Base-by-base conservation (phyloP, 1,284 basidiomycete genomes). In the Tausonia pullulans region DNA sequence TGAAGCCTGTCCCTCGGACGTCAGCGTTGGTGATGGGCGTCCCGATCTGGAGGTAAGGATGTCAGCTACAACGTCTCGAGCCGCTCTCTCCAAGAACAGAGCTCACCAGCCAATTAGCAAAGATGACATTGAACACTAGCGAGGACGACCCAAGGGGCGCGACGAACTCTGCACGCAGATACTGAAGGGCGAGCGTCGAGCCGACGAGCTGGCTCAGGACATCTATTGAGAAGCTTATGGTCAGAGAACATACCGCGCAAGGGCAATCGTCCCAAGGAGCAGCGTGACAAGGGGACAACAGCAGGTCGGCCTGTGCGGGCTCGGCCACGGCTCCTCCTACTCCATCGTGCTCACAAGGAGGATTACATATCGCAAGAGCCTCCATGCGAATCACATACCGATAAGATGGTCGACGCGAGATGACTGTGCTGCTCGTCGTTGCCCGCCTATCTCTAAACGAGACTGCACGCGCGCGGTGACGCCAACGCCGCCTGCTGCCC, bases 91-190 rank as follows among this genome's bases (percentile, higher is more conserved):
- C 39, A 41, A 27, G 10, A 39, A 14, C 10, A 4, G 27, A 9
- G 5, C 64, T 59, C 44, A 66, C 74, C 10, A 78, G 72, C 72
- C 72, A 75, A 55, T 70, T 69, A n/a, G 77, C 77, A 60, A 78
- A 77, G 11, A 77, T 57, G 57, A 78, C 76, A 69, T 78, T 78
- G 74, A 78, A 77, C 27, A 78, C 72, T 40, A 78, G 70, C 1
- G 72, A 70, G 13, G 71, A 72, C 1, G 73, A 73, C 3, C 76
- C 75, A 0, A 78, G 70, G 1, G 77, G 77, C 9, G 77, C 77
- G 14, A 77, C 76, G 75, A 76, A 77, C 67, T 78, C 77, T 16
- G 76, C 74, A 3, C 77, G 73, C 5, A 78, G 69, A 67, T 76
- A 78, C 4, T 72, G 67, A 8, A 78, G 69, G 0, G 77, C 76